These are phyloP conservation scores for Brassica incana DNA, from an alignment of 345 rosid genomes.

Conservation along the genomic window DNA sequence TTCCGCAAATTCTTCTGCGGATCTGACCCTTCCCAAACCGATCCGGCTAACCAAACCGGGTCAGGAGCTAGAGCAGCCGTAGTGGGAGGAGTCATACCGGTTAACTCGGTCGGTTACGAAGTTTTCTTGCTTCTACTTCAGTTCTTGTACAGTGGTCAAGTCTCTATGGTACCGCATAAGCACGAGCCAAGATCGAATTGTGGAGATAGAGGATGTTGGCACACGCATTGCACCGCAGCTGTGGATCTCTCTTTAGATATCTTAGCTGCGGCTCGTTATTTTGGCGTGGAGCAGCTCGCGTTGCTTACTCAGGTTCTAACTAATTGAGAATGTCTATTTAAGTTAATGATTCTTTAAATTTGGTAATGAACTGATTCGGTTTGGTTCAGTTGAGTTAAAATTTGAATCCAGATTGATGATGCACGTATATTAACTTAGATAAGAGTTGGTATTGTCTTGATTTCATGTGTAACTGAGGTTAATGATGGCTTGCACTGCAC, in stretches of 20 bases:
- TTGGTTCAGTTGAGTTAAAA: conserved; percentile 28
- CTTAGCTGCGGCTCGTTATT: conserved; percentile 89
- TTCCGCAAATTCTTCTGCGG: conserved; percentile 95
- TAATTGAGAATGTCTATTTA: not conserved
- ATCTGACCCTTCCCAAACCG: conserved; percentile 62
- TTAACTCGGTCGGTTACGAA: conserved; percentile 96
- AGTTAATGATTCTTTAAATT: conserved; percentile 3
- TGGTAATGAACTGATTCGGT: not conserved
- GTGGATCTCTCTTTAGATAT: conserved; percentile 98
- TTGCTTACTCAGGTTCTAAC: conserved; percentile 84
- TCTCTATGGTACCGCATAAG: conserved; percentile 85
- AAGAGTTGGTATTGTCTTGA: conserved; percentile 23
- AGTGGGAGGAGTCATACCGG: conserved; percentile 62
- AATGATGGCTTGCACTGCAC: conserved; percentile 12
- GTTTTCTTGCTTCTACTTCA: conserved; percentile 88
- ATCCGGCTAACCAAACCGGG: conserved; percentile 36
- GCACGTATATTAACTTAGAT: not conserved
- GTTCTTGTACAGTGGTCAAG: conserved; percentile 97
- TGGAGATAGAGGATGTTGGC: conserved; percentile 98
- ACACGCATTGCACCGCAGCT: conserved; percentile 98
- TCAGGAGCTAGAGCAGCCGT: conserved; percentile 21
- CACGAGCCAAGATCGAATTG: conserved; percentile 96
- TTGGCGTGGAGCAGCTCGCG: conserved; percentile 97
- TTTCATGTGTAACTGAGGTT: conserved; percentile 31
- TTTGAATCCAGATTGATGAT: conserved; percentile 31